Conservation (phyloP, 805 yeast genomes). For the Candida ficus region DNA sequence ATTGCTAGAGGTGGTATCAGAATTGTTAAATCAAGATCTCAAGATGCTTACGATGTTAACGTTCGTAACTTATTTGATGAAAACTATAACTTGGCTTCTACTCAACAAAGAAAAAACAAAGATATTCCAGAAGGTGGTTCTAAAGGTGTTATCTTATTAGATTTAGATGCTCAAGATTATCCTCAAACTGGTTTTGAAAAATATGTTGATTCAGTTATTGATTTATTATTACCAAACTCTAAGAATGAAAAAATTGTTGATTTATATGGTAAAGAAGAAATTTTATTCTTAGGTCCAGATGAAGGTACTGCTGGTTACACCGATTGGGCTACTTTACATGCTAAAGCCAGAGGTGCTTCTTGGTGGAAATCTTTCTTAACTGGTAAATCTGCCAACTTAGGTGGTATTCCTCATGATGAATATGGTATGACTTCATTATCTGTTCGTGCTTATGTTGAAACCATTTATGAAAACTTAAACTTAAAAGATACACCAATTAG, state of each 20-base stretch:
- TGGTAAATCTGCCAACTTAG: constrained; percentile 85
- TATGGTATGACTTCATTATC: constrained; percentile 97
- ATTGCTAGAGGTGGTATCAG: constrained; percentile 98
- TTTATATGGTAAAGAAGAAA: constrained; percentile 77
- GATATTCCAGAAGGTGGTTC: constrained; percentile 99
- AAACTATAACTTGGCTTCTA: constrained; percentile 90
- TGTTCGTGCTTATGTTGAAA: constrained; percentile 86
- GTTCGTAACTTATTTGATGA: constrained; percentile 90
- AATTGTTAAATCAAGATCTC: constrained; percentile 81
- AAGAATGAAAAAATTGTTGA: constrained; percentile 86
- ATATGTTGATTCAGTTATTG: constrained; percentile 87
- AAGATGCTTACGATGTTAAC: constrained; percentile 80
- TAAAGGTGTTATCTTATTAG: constrained; percentile 90
- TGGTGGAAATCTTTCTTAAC: constrained; percentile 99
- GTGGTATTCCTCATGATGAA: constrained; percentile 98
- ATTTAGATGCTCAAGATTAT: constrained; percentile 62
- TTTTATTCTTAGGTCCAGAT: constrained; percentile 97
- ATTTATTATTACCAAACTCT: constrained; percentile 71
- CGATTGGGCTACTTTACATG: constrained; percentile 97
- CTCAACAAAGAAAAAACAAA: constrained; percentile 95
- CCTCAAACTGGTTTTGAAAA: constrained; percentile 86
- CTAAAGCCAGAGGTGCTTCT: constrained; percentile 85
- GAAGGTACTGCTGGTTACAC: constrained; percentile 96
- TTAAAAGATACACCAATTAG: constrained; percentile 53
- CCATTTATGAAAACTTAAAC: constrained; percentile 73